A percentile compares a stretch with the other conserved stretches of the same genome.
phyloP scores from a whole-genome alignment of 2,329 filamentous ascomycete genomes.

The Trichoderma simmonsii region DNA sequence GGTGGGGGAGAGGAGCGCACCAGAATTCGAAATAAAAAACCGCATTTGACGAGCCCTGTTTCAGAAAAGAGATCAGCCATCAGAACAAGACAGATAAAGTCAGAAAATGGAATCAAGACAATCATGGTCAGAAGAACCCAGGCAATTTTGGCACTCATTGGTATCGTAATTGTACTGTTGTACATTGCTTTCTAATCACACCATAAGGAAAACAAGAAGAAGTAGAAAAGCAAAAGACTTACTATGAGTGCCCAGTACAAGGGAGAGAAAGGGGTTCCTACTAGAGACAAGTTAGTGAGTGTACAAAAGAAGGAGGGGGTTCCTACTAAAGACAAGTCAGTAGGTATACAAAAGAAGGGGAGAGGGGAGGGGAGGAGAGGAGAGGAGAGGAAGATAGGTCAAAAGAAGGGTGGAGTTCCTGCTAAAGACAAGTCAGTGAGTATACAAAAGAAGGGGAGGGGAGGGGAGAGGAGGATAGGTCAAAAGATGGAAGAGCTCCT shows the following conservation, averaged over 20 bases:
- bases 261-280: background rate
- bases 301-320: background rate
- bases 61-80: background rate
- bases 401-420: background rate
- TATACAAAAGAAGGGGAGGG: background rate
- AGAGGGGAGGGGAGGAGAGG: background rate
- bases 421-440: background rate
- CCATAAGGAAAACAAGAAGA: background rate
- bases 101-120: background rate
- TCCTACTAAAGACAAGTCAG: background rate
- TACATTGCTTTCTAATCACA: background rate
- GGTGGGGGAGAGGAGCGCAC: background rate
- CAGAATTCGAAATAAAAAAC: background rate
- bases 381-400: too few species aligned
- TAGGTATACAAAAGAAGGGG: background rate
- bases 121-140: background rate
- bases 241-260: background rate
- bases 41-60: background rate
- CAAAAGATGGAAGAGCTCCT: too few species aligned
- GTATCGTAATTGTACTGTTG: background rate
- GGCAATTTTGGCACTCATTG: background rate
- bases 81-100: background rate
- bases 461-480: too few species aligned
- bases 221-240: background rate
- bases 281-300: background rate